phyloP scores from a whole-genome alignment of 2,329 filamentous ascomycete species.

The Zasmidium citrigriseum region DNA sequence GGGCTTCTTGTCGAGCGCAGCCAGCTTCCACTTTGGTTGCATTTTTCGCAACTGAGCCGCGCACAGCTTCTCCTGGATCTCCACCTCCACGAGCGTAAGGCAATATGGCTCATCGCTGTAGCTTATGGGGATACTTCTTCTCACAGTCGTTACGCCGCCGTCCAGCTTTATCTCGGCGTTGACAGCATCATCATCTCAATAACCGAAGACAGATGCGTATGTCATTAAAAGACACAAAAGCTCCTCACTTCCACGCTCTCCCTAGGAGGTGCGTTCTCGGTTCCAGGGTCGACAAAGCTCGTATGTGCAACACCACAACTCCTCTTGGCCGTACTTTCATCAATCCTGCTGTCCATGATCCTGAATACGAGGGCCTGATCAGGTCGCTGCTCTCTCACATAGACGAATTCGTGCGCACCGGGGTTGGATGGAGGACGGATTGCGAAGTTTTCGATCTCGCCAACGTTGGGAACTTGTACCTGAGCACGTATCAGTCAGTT shows the following conservation, averaged over 20 bases:
- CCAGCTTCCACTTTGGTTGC: too few species aligned
- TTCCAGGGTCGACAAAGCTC: conserved; percentile 22
- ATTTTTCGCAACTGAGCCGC: too few species aligned
- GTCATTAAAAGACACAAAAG: conserved; percentile 23
- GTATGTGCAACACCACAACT: conserved; percentile 19
- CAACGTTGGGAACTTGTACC: conserved; percentile 15
- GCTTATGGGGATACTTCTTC: too few species aligned
- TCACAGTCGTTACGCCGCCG: too few species aligned
- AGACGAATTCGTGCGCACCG: conserved; percentile 18
- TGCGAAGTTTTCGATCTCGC: conserved; percentile 22
- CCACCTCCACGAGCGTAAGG: too few species aligned
- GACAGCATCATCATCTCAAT: too few species aligned
- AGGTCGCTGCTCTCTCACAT: conserved; percentile 18
- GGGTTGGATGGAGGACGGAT: conserved; percentile 9
- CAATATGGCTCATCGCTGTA: too few species aligned
- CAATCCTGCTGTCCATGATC: conserved; percentile 19
- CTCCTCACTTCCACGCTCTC: conserved; percentile 21
- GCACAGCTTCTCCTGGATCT: too few species aligned
- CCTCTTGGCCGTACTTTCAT: conserved; percentile 10
- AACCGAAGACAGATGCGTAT: too few species aligned
- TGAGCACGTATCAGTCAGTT: not conserved
- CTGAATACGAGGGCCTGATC: conserved; percentile 19
- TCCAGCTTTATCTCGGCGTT: too few species aligned
- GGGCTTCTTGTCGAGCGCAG: too few species aligned
- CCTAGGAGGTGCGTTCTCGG: conserved; percentile 13